Conservation (phyloP, 2,329 filamentous ascomycete genomes). For the Colletotrichum sp. region DNA sequence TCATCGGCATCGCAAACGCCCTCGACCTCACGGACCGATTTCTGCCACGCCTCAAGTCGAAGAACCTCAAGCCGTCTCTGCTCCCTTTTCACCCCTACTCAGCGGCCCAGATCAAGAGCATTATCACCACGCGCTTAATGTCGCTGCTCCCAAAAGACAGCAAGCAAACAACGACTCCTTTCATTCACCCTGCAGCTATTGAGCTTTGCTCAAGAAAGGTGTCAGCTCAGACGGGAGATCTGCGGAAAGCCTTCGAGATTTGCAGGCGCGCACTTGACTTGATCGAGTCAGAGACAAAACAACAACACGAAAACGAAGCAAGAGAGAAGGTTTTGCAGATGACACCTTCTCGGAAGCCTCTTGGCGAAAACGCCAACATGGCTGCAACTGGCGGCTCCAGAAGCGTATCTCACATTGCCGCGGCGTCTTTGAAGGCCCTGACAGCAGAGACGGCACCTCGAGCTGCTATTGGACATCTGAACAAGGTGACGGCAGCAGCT, state of each 20-base stretch:
- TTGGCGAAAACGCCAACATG: slow-evolving; percentile 83
- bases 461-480: slow-evolving; percentile 88
- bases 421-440: slow-evolving; percentile 62
- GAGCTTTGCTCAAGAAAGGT: slow-evolving; percentile 95
- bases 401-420: slow-evolving; percentile 52
- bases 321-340: slow-evolving; percentile 61
- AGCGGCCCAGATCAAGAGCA: slow-evolving; percentile 82
- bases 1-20: slow-evolving; percentile 95
- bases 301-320: slow-evolving; percentile 70
- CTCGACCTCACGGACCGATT: slow-evolving; percentile 95
- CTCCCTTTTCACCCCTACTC: slow-evolving; percentile 94
- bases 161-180: slow-evolving; percentile 69
- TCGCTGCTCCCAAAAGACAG: slow-evolving; percentile 68
- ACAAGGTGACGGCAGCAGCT: slow-evolving; percentile 85
- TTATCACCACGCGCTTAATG: slow-evolving; percentile 84
- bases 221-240: slow-evolving; percentile 88
- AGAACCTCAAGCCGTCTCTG: slow-evolving; percentile 87
- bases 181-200: slow-evolving; percentile 92
- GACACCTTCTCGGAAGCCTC: slow-evolving; percentile 75
- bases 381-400: slow-evolving; percentile 46
- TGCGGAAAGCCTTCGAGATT: slow-evolving; percentile 95
- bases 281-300: slow-evolving; percentile 82
- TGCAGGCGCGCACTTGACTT: slow-evolving; percentile 88
- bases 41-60: slow-evolving; percentile 88
- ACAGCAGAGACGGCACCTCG: slow-evolving; percentile 83